These are phyloP conservation scores for Alternaria hordeiaustralica DNA, from an alignment of 2,329 filamentous ascomycete genomes.

Conservation along the genomic window DNA sequence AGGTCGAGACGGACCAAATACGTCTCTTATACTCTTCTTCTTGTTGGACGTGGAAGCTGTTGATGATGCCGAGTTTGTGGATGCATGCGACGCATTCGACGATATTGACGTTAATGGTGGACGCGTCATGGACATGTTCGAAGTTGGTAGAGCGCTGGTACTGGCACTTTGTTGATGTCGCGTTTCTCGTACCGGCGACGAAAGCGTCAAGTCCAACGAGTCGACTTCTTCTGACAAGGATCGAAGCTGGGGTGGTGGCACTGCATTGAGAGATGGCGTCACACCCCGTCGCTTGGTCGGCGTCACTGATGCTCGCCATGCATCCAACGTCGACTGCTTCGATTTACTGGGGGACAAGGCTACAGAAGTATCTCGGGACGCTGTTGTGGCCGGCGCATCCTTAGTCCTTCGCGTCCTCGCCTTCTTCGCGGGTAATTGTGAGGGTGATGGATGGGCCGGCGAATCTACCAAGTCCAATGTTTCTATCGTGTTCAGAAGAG, in stretches of 20 bases:
- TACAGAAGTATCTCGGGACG: slow-evolving; percentile 19
- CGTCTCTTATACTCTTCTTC: slow-evolving; percentile 7
- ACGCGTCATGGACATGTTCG: slow-evolving; percentile 11
- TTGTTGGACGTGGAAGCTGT: background rate
- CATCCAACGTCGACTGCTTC: slow-evolving; percentile 41
- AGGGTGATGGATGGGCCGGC: slow-evolving; percentile 30
- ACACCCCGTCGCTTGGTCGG: slow-evolving; percentile 27
- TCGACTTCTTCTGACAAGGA: slow-evolving; percentile 25
- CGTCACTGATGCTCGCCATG: slow-evolving; percentile 36
- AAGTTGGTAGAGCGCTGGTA: slow-evolving; percentile 4
- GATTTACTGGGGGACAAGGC: slow-evolving; percentile 26
- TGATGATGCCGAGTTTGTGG: slow-evolving; percentile 14
- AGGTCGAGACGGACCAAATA: slow-evolving; percentile 1
- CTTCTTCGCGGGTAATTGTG: slow-evolving; percentile 35
- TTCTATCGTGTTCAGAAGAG: slow-evolving; percentile 28
- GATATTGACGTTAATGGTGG: slow-evolving; percentile 36
- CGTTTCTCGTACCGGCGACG: slow-evolving; percentile 19
- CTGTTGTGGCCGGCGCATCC: slow-evolving; percentile 4
- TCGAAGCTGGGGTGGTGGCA: slow-evolving; percentile 23
- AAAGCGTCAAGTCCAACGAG: slow-evolving; percentile 40
- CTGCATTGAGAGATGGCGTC: slow-evolving; percentile 4
- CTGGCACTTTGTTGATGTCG: background rate
- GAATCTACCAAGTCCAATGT: slow-evolving; percentile 37
- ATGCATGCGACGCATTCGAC: slow-evolving; percentile 30
- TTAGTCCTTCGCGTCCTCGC: slow-evolving; percentile 19